Base-by-base conservation (phyloP, 2,329 filamentous ascomycete species). In the Pleomassaria siparia region DNA sequence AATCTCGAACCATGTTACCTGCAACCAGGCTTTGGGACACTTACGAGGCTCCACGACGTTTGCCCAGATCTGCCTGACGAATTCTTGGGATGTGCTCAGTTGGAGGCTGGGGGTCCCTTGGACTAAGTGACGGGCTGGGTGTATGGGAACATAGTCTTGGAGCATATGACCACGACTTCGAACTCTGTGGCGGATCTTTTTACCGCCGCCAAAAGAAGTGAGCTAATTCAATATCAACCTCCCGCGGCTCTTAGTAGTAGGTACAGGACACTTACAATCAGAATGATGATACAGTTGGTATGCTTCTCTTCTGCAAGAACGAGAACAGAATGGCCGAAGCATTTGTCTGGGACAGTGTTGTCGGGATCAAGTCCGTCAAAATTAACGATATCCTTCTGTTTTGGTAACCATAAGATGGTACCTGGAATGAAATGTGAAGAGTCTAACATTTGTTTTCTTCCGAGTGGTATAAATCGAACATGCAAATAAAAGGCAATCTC, bases 321-420 rank as follows among this genome's bases (percentile, higher is more conserved):
- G 18, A 39, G 35, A 13, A 39, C 18, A 21, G 35, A 21, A 21
- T 39, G 35, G 35, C 35, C 35, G 35, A 39, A 39, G 35, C 35
- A 39, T 16, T 21, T 15, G 13, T 39, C 18, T 39, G 35, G 35
- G 11, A 39, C 35, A 39, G 35, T 39, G 35, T 39, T 39, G 35
- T 35, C 9, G 11, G 35, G 35, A 21, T 39, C 16, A n/a, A n/a
- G 16, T 18, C 16, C 30, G 16, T 35, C 30, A 18, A 35, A 35
- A 18, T 35, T n/a, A n/a, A 6, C 13, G 30, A 39, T 39, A 39
- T 39, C 35, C 21, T 21, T 16, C 18, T 21, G 35, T 39, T 39
- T 39, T 21, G 35, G 35, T 21, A 39, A 21, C 35, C 35, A 39
- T 16, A 39, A 21, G 10, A 39, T 39, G 35, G 35, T 39, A 12